phyloP scores from a whole-genome alignment of 2,329 filamentous ascomycete species.

The Clonostachys rosea region DNA sequence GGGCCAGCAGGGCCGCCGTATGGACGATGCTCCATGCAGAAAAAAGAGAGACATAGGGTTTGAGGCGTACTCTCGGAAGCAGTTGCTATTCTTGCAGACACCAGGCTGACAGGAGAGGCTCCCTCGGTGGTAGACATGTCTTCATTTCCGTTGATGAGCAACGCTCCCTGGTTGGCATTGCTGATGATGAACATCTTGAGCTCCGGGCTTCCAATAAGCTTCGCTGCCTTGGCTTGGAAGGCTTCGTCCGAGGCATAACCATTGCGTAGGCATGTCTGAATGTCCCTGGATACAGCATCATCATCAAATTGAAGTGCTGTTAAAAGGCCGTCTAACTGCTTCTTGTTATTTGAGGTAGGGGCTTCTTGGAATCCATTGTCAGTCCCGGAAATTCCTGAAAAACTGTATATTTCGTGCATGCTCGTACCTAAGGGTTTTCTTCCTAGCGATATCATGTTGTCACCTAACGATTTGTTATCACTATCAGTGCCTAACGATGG shows the following conservation, averaged over 20 bases:
- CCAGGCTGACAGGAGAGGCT: conserved; percentile 1
- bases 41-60: background rate
- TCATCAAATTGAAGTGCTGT: background rate
- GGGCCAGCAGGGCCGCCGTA: background rate
- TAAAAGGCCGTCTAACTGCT: background rate
- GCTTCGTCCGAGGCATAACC: background rate
- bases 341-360: too few species aligned
- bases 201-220: background rate
- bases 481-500: too few species aligned
- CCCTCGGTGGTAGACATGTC: conserved; percentile 2
- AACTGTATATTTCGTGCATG: too few species aligned
- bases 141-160: conserved; percentile 4
- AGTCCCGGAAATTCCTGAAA: too few species aligned
- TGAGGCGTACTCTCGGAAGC: background rate
- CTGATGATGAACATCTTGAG: background rate
- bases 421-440: too few species aligned
- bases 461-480: too few species aligned
- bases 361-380: too few species aligned
- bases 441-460: too few species aligned
- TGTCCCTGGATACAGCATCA: background rate
- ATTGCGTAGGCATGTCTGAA: background rate
- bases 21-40: background rate
- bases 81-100: conserved; percentile 1
- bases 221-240: background rate
- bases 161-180: background rate